Base-by-base conservation (phyloP, 1,284 basidiomycete genomes). In the Pascua sp. region DNA sequence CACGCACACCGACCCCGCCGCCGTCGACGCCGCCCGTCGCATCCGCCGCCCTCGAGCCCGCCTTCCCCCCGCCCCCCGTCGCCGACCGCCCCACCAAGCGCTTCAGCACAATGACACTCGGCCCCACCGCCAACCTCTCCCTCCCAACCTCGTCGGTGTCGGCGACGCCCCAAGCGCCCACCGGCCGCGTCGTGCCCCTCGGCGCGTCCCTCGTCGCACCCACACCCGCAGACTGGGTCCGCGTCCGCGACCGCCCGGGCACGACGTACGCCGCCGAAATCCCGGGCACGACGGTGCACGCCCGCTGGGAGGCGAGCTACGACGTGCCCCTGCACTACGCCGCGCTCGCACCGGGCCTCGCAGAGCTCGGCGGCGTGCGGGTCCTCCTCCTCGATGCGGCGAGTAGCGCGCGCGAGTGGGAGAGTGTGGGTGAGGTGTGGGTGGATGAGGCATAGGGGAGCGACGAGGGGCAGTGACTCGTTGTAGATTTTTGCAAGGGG, bases 301-400 rank as follows among this genome's bases (percentile, higher is more conserved):
- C 58, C 32, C 54, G 63, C 13, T 74, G 69, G 67, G 73, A 76
- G 52, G 57, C 57, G 36, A 36, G 41, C 3, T 62, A 60, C 47
- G 63, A 66, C 32, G 51, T 66, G n/a, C 52, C 59, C 2, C 51
- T 71, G 43, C 47, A 60, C 8, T 74, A 68, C 53, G 46, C 72
- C 9, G 67, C 66, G 0, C 51, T 70, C 1, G 51, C 65, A 8
- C 66, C 68, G 17, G 73, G 73, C 0, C 50, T 72, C n/a, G 64
- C 63, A 0, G 64, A 60, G 36, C 56, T 76, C 1, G 73, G 73
- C 16, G 73, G 73, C 1, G n/a, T 69, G 38, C 62, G 73, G 12
- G 62, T 74, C 5, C 52, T 74, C 43, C 16, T 66, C 1, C 47
- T 72, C 16, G 57, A 51, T 18, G 39, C 44, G 17, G 49, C 47